phyloP scores from a whole-genome alignment of 352 stramenopile species.

The Lagenidium sp. region DNA sequence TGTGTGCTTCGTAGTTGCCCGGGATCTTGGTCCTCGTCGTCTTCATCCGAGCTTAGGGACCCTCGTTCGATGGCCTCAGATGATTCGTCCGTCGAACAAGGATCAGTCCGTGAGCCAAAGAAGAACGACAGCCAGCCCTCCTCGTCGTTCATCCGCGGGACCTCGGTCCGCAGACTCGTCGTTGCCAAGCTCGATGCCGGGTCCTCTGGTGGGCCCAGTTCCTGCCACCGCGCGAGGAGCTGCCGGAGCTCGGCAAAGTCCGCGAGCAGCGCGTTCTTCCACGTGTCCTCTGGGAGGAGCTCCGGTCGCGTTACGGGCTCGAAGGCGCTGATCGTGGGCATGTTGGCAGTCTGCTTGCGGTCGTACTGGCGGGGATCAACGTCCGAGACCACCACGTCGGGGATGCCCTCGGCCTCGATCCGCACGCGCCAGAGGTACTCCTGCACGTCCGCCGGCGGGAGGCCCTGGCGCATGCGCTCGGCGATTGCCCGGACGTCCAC shows the following conservation, averaged over 20 bases:
- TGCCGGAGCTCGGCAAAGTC: slow-evolving; percentile 77
- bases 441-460: slow-evolving; percentile 64
- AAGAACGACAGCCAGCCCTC: slow-evolving; percentile 74
- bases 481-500: slow-evolving; percentile 56
- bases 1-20: background rate
- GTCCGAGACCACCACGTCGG: slow-evolving; percentile 60
- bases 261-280: slow-evolving; percentile 50
- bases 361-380: slow-evolving; percentile 65
- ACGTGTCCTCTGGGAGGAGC: slow-evolving; percentile 25
- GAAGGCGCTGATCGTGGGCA: slow-evolving; percentile 53
- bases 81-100: background rate
- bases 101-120: slow-evolving; percentile 32
- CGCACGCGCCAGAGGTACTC: slow-evolving; percentile 84
- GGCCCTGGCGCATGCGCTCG: slow-evolving; percentile 45
- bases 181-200: slow-evolving; percentile 2
- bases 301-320: slow-evolving; percentile 14
- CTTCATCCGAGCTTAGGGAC: background rate
- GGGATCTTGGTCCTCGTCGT: background rate
- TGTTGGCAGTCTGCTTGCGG: slow-evolving; percentile 55
- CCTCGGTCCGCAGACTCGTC: slow-evolving; percentile 29
- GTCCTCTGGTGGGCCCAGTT: slow-evolving; percentile 36
- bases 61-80: too few species aligned
- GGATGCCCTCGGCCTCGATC: slow-evolving; percentile 66
- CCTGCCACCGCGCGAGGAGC: slow-evolving; percentile 62
- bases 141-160: slow-evolving; percentile 73